phyloP scores from a whole-genome alignment of 371 early-diverging fungal genomes.

The Smittium culicis region DNA sequence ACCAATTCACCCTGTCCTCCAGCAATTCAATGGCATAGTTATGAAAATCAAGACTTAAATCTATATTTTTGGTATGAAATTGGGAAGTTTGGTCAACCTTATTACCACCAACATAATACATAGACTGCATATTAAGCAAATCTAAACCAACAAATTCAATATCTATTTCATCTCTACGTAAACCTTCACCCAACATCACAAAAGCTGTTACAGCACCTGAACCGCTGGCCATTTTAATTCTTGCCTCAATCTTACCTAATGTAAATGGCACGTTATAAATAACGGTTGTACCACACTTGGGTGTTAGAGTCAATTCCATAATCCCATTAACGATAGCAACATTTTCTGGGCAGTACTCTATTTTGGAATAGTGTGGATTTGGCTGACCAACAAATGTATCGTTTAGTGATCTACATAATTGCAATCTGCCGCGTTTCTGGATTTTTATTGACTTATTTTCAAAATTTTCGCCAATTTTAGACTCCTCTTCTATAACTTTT shows the following conservation, averaged over 20 bases:
- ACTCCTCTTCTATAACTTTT: too few relatives aligned
- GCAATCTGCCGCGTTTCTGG: too few relatives aligned
- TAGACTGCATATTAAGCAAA: slow-evolving; percentile 21
- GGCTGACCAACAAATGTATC: too few relatives aligned
- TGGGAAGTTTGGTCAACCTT: slow-evolving; percentile 16
- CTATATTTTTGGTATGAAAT: slow-evolving; percentile 15
- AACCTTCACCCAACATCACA: slow-evolving; percentile 19
- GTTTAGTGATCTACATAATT: too few relatives aligned
- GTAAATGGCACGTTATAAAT: slow-evolving; percentile 18
- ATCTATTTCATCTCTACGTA: slow-evolving; percentile 27
- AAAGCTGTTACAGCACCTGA: slow-evolving; percentile 20
- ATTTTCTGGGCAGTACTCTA: slow-evolving; percentile 27
- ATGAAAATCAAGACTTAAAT: slow-evolving; percentile 22
- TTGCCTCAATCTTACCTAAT: slow-evolving; percentile 23
- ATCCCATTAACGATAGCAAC: slow-evolving; percentile 13
- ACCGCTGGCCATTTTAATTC: slow-evolving; percentile 20
- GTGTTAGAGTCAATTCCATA: slow-evolving; percentile 20
- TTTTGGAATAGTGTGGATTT: too few relatives aligned
- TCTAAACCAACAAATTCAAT: slow-evolving; percentile 31
- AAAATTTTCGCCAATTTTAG: too few relatives aligned
- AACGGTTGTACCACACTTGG: slow-evolving; percentile 26
- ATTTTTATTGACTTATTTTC: too few relatives aligned
- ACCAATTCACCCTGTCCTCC: slow-evolving; percentile 16
- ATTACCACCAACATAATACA: slow-evolving; percentile 31
- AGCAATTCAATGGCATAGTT: slow-evolving; percentile 29